Base-by-base conservation (phyloP, 2,329 filamentous ascomycete genomes). In the Aspergillus floridensis region DNA sequence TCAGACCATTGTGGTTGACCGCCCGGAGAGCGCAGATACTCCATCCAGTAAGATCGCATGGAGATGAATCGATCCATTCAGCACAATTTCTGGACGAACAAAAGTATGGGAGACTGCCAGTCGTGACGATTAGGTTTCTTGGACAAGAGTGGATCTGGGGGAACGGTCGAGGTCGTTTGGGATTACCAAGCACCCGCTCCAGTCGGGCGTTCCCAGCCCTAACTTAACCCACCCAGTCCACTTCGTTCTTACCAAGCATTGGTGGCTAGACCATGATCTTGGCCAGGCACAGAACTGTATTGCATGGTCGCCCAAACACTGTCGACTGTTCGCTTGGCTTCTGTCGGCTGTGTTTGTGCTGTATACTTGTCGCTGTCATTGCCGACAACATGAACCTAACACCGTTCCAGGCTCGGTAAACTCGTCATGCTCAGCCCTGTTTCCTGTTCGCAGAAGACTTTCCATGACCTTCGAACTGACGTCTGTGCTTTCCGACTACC, bases 151-250 rank as follows among this genome's bases (percentile, higher is more conserved):
- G 48, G 24, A 22, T 26, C n/a, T n/a, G 7, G 24, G 41, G 38
- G 53, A 55, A 48, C 53, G 53, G 47, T 55, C 53, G 41, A 55
- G 53, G 32, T 55, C n/a, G 38, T 6, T 6, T 26, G 53, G 38
- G 53, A 47, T 55, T 55, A 55, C 53, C 53, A 55, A 55, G 53
- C 53, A n/a, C 16, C 53, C 11, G 41, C n/a, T 5, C 38, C 53
- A 22, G 22, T 47, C 41, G 41, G 41, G 26, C 53, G 24, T n/a
- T 7, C 16, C 11, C 24, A 55, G 24, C 41, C 44, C 32, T 38
- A 35, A 52, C 16, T 26, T 26, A 26, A 29, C 31, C 29, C 14
- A 5, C 22, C 41, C 21, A 41, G 19, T 16, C 32, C 35, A 35
- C 22, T 35, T 16, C 41, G 38, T 10, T 35, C 41, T 55, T 55